These are phyloP conservation scores for Massarina eburnea DNA, from an alignment of 2,329 filamentous ascomycete species.

Conservation along the genomic window DNA sequence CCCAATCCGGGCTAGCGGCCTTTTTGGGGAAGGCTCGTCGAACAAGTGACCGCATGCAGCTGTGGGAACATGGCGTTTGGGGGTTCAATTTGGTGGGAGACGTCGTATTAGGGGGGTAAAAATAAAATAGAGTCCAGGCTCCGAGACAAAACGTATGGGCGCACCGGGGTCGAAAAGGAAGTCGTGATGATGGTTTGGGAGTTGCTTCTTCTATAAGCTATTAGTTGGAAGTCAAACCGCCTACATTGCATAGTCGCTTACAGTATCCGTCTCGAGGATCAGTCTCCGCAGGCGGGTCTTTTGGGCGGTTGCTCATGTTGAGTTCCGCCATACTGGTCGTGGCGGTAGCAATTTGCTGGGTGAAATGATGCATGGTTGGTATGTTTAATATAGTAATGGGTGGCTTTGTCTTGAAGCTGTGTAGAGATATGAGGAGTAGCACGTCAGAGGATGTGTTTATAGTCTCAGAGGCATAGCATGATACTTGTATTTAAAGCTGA, in stretches of 20 bases:
- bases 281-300: not conserved
- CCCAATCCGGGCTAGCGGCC: constrained; percentile 4
- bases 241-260: constrained; percentile 11
- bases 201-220: not conserved
- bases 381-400: constrained; percentile 17
- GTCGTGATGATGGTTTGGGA: constrained; percentile 12
- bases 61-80: constrained; percentile 4
- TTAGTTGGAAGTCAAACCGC: not conserved
- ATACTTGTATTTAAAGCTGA: constrained; percentile 23
- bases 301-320: constrained; percentile 19
- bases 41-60: not conserved
- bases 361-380: constrained; percentile 4
- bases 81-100: constrained; percentile 7
- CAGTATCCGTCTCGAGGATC: constrained; percentile 23
- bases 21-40: not conserved
- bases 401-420: constrained; percentile 26
- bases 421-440: constrained; percentile 5
- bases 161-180: constrained; percentile 14
- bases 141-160: constrained; percentile 23
- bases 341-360: constrained; percentile 7
- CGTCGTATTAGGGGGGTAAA: constrained; percentile 6
- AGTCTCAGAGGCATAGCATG: constrained; percentile 8
- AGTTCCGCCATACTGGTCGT: constrained; percentile 11
- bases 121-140: constrained; percentile 4
- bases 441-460: constrained; percentile 15